Evolutionary conservation across 495 filamentous ascomycete genomes (phyloP).

Genomic region (Cercophora samala): DNA sequence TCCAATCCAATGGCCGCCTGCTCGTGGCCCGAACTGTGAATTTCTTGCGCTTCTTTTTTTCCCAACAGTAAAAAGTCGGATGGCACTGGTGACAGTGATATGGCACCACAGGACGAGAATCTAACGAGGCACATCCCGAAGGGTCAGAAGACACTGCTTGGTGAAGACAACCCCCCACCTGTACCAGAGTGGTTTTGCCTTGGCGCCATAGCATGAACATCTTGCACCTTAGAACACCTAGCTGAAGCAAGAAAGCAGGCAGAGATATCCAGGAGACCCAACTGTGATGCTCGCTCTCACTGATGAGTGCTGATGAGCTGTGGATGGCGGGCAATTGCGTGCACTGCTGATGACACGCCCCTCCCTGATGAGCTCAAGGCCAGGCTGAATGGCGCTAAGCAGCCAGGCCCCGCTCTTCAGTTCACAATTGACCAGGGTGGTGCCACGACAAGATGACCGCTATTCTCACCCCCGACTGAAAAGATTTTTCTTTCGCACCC

Average conservation of each 20-base stretch:
- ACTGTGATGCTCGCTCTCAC: no score
- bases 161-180: conserved; percentile 16
- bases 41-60: conserved; percentile 1
- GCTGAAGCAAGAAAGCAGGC: conserved; percentile 15
- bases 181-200: conserved; percentile 18
- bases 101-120: not conserved
- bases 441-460: conserved; percentile 33
- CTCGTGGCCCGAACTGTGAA: not conserved
- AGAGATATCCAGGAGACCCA: not conserved
- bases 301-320: not conserved
- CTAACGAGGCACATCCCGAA: conserved; percentile 1
- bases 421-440: conserved; percentile 34
- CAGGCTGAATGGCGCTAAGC: conserved; percentile 26
- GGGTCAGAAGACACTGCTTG: conserved; percentile 2
- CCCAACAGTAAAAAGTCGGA: not conserved
- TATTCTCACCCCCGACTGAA: conserved; percentile 29
- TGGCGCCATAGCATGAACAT: conserved; percentile 24
- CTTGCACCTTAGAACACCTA: conserved; percentile 18
- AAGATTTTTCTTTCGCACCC: conserved; percentile 29
- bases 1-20: not conserved
- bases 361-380: conserved; percentile 7
- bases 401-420: conserved; percentile 23
- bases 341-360: conserved; percentile 14
- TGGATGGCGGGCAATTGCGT: conserved; percentile 14
- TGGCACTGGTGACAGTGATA: conserved; percentile 1